A percentile compares a stretch with the other conserved stretches of the same genome.
Evolutionary conservation across 495 filamentous ascomycete genomes (phyloP).

Genomic region (Corynascus novoguineensis): DNA sequence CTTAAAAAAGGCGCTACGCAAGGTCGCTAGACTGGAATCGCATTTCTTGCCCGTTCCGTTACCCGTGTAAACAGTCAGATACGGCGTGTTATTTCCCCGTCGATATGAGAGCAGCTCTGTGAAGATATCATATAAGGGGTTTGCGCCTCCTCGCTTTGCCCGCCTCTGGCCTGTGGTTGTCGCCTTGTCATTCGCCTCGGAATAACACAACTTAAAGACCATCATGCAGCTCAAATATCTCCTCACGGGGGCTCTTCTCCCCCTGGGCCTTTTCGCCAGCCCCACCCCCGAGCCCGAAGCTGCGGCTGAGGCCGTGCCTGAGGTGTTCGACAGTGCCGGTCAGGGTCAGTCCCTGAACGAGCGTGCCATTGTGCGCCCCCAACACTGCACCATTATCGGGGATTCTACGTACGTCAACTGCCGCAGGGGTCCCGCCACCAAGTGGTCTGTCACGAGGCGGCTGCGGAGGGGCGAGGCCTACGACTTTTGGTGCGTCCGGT

Average conservation of each 20-base stretch:
- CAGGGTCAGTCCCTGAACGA: background rate
- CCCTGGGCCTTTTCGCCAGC: conserved; percentile 1
- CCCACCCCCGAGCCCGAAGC: background rate
- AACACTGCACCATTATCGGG: background rate
- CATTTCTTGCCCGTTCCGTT: no score
- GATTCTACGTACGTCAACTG: background rate
- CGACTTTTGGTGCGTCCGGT: conserved; percentile 1
- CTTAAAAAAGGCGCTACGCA: no score
- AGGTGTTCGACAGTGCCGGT: background rate
- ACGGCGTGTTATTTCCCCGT: no score
- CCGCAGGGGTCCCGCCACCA: background rate
- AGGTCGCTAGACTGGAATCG: no score
- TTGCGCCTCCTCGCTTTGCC: no score
- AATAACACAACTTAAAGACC: no score
- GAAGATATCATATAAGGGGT: no score
- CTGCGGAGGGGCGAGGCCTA: background rate
- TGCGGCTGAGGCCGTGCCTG: no score
- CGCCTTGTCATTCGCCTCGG: no score
- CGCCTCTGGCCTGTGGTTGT: no score
- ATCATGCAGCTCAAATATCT: conserved; percentile 6
- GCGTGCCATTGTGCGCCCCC: background rate
- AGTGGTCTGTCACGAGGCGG: background rate
- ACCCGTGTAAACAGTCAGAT: no score
- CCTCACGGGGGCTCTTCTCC: background rate
- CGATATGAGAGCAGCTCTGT: no score